Base-by-base conservation (phyloP, 2,329 filamentous ascomycete genomes). In the Tolypocladium ophioglossoides region DNA sequence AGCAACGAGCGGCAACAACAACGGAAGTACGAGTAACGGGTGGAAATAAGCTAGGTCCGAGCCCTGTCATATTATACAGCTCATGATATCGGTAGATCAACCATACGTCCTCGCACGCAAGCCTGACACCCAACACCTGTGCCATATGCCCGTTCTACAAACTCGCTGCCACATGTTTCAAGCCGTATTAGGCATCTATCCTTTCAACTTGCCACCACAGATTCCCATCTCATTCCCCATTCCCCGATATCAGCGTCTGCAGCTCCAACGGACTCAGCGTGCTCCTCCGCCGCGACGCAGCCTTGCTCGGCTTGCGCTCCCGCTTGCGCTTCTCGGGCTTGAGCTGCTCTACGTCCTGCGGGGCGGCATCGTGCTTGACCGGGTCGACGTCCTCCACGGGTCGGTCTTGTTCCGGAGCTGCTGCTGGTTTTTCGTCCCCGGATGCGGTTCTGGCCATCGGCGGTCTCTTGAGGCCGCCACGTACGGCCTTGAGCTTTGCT, bases 261-360 rank as follows among this genome's bases (percentile, higher is more conserved):
- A 91, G 70, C 69, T 92, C 88, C 75, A 85, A 86, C 3, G 86
- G 83, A 62, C 81, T 90, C 35, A 92, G 72, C 22, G 87, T 91
- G 63, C 86, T 90, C 66, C 88, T 78, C 64, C 87, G 77, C 64
- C 86, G 74, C 56, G 78, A 85, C 3, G 82, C 75, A 10, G 67
- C 74, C 72, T 73, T 85, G 67, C 66, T 83, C 62, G 68, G 75
- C 65, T 72, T 78, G 66, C 69, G 74, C 63, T 74, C 80, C 44
- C 77, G 72, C 64, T 79, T 80, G 35, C 78, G 72, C 66, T 74
- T 74, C 50, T 68, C 64, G 4, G 68, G 66, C 51, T 62, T 61
- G 27, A 32, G 53, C 51, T 58, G 64, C 49, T 63, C 58, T 54
- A 62, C 57, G 14, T 56, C 56, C 9, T 61, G 59, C 38, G 57